These are phyloP conservation scores for Hypoxylon cercidicola DNA, from an alignment of 495 filamentous ascomycete species.

Conservation along the genomic window DNA sequence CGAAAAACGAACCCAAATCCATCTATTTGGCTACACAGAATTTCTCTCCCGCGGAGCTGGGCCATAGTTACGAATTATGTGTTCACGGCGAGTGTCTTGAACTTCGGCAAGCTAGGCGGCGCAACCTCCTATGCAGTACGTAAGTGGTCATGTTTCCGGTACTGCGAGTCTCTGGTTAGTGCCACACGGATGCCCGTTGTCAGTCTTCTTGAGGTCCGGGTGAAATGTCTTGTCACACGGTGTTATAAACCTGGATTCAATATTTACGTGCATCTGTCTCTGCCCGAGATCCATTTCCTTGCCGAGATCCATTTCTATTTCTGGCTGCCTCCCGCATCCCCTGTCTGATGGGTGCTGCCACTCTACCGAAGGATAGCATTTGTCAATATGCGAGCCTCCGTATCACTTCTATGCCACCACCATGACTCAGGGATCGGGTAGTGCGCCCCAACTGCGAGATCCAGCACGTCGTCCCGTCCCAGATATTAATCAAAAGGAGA, in stretches of 20 bases:
- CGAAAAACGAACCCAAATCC: constrained; percentile 14
- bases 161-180: constrained; percentile 39
- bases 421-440: constrained; percentile 33
- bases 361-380: neutral
- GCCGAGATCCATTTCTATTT: constrained; percentile 26
- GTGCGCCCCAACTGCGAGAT: constrained; percentile 28
- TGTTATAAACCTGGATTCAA: constrained; percentile 31
- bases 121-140: constrained; percentile 32
- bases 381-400: constrained; percentile 37
- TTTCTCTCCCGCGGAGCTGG: constrained; percentile 10
- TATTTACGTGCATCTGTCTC: constrained; percentile 37
- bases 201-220: constrained; percentile 22
- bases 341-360: constrained; percentile 1
- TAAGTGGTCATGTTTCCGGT: constrained; percentile 35
- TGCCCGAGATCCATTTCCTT: constrained; percentile 25
- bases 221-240: constrained; percentile 31
- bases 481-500: constrained; percentile 1
- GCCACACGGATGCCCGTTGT: constrained; percentile 29
- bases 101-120: constrained; percentile 40
- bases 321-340: constrained; percentile 15
- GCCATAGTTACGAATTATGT: constrained; percentile 18
- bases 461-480: constrained; percentile 14
- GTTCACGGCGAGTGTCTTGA: constrained; percentile 37
- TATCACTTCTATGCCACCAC: constrained; percentile 13
- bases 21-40: constrained; percentile 28